Evolutionary conservation across 2,329 filamentous ascomycete species (phyloP).

Genomic region (Epicoccum sorghinum): DNA sequence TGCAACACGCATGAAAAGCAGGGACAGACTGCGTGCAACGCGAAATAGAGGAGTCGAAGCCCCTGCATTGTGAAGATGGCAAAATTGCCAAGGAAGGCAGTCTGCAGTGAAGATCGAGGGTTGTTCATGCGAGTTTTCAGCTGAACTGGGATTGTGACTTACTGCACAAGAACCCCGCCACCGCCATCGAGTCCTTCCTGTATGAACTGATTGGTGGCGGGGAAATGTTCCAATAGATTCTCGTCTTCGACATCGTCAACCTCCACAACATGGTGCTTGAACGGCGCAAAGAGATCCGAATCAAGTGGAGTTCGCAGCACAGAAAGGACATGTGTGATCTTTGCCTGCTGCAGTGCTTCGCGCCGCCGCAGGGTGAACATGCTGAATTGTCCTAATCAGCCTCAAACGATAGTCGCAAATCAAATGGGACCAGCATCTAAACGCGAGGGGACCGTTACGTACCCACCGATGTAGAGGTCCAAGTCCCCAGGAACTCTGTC

Average conservation of each 20-base stretch:
- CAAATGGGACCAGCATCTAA: conserved; percentile 21
- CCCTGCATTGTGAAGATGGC: conserved; percentile 38
- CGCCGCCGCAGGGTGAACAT: conserved; percentile 79
- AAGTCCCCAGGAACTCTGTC: conserved; percentile 72
- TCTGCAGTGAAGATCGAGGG: conserved; percentile 34
- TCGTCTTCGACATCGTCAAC: conserved; percentile 91
- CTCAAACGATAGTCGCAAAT: conserved; percentile 17
- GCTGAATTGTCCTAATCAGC: conserved; percentile 56
- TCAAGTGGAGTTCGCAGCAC: conserved; percentile 70
- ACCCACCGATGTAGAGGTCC: conserved; percentile 82
- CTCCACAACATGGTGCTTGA: conserved; percentile 77
- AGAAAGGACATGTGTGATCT: conserved; percentile 91
- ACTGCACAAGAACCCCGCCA: conserved; percentile 71
- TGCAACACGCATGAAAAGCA: conserved; percentile 33
- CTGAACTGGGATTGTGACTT: conserved; percentile 60
- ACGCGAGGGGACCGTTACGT: conserved; percentile 45
- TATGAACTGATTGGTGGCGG: conserved; percentile 81
- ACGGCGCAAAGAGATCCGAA: conserved; percentile 64
- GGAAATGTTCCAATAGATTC: conserved; percentile 82
- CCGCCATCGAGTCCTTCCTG: conserved; percentile 70
- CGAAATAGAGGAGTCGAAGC: conserved; percentile 9
- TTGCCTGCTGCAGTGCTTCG: conserved; percentile 70
- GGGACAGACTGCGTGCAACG: conserved; percentile 11
- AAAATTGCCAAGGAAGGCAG: conserved; percentile 41
- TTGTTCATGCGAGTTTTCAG: conserved; percentile 43